Percentiles rank a stretch among this genome's conserved stretches.
These are phyloP conservation scores for Apiospora kogelbergensis DNA, from an alignment of 2,329 filamentous ascomycete genomes.

Conservation along the genomic window DNA sequence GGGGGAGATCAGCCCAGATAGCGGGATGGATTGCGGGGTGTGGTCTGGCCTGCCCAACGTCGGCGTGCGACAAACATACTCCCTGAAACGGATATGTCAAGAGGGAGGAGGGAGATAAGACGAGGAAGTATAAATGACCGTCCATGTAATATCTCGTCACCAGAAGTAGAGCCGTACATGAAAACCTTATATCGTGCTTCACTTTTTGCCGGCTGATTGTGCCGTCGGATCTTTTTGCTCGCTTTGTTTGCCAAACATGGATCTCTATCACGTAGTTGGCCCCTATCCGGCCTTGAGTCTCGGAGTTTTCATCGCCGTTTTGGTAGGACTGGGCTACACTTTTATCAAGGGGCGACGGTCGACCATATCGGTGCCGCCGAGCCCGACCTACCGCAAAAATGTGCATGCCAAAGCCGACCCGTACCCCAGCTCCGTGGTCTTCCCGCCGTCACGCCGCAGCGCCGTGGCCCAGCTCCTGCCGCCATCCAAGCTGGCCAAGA, in stretches of 20 bases:
- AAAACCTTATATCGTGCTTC: neutral
- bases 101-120: neutral
- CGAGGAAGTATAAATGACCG: neutral
- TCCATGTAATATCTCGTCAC: neutral
- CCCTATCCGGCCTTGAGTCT: neutral
- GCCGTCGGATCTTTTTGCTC: neutral
- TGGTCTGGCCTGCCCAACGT: neutral
- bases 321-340: neutral
- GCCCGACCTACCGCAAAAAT: neutral
- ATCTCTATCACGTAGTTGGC: neutral
- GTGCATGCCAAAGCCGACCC: constrained; percentile 8
- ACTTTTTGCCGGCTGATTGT: neutral
- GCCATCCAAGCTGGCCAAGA: neutral
- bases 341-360: neutral
- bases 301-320: neutral
- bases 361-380: neutral
- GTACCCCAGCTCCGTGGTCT: constrained; percentile 8
- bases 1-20: neutral
- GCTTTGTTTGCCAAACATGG: neutral
- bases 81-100: constrained; percentile 2
- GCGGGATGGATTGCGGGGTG: constrained; percentile 4
- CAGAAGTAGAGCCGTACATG: neutral
- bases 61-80: neutral
- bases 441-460: constrained; percentile 12
- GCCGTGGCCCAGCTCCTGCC: constrained; percentile 11